phyloP scores from a whole-genome alignment of 2,329 filamentous ascomycete species.

The Tolypocladium pustulatum region DNA sequence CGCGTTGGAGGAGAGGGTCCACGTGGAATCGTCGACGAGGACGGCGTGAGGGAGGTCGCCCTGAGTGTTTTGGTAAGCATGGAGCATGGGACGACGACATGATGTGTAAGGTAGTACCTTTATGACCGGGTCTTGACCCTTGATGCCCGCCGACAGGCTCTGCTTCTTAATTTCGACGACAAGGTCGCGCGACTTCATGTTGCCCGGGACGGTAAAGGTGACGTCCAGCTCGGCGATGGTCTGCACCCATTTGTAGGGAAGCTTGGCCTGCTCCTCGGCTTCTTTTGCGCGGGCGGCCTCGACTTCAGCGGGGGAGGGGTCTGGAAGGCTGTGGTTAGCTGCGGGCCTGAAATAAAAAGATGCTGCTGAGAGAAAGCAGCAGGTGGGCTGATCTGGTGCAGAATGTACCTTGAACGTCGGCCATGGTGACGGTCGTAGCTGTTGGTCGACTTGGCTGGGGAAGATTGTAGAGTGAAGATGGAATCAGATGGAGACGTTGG shows the following conservation, averaged over 20 bases:
- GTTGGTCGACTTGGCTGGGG: background rate
- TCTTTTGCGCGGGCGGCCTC: constrained; percentile 59
- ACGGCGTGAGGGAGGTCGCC: constrained; percentile 77
- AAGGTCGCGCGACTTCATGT: constrained; percentile 75
- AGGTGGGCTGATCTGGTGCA: background rate
- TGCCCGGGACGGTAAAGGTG: constrained; percentile 65
- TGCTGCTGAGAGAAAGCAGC: background rate
- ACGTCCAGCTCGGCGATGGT: constrained; percentile 83
- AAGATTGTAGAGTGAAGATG: background rate
- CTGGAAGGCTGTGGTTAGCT: constrained; percentile 18
- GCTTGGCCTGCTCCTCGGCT: constrained; percentile 73
- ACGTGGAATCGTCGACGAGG: constrained; percentile 78
- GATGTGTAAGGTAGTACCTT: constrained; percentile 41
- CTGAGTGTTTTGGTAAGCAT: constrained; percentile 30
- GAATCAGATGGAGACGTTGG: background rate
- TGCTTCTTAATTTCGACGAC: constrained; percentile 74
- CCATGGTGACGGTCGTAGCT: background rate
- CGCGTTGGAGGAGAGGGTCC: constrained; percentile 69
- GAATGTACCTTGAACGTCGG: constrained; percentile 2
- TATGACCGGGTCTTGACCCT: constrained; percentile 79
- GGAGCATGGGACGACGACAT: background rate
- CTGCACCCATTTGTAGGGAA: constrained; percentile 97
- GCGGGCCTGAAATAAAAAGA: background rate
- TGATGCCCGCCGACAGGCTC: constrained; percentile 69
- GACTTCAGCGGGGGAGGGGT: constrained; percentile 44